Conservation (phyloP, 148 eudicot genomes). For the Chenopodium suecicum region DNA sequence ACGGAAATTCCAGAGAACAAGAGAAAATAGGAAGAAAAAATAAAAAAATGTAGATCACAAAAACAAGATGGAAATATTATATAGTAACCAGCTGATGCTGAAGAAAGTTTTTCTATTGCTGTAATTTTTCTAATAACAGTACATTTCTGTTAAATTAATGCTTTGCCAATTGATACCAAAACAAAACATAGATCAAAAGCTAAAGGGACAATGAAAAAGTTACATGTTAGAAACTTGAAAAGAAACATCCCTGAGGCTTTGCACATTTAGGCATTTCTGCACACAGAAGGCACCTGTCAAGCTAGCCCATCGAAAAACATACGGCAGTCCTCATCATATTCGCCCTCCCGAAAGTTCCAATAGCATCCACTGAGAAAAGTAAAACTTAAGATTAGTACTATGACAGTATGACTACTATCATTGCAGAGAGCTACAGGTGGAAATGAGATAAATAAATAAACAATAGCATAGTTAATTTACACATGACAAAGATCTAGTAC, state of each 20-base stretch:
- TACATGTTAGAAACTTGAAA: neutral
- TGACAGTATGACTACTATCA: neutral
- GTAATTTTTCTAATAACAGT: neutral
- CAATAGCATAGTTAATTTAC: neutral
- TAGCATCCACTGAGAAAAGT: conserved; percentile 12
- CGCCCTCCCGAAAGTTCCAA: too few species aligned
- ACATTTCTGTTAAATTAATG: neutral
- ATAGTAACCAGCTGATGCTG: neutral
- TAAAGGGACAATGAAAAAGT: neutral
- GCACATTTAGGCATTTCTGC: neutral
- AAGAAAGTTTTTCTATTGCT: neutral
- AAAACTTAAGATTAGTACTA: neutral
- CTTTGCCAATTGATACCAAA: neutral
- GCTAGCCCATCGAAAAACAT: neutral
- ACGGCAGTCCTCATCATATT: neutral
- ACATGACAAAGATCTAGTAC: neutral
- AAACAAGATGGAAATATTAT: neutral
- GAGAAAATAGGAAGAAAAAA: neutral
- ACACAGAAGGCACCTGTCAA: neutral
- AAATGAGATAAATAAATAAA: neutral
- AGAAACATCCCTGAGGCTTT: neutral
- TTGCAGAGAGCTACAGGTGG: neutral
- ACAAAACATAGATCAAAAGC: neutral
- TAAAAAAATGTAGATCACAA: neutral
- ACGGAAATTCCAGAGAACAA: neutral